Evolutionary conservation across 2,329 filamentous ascomycete species (phyloP), one percentile per base, ranked within the genome.

Genomic region (Pseudogymnoascus pannorum): DNA sequence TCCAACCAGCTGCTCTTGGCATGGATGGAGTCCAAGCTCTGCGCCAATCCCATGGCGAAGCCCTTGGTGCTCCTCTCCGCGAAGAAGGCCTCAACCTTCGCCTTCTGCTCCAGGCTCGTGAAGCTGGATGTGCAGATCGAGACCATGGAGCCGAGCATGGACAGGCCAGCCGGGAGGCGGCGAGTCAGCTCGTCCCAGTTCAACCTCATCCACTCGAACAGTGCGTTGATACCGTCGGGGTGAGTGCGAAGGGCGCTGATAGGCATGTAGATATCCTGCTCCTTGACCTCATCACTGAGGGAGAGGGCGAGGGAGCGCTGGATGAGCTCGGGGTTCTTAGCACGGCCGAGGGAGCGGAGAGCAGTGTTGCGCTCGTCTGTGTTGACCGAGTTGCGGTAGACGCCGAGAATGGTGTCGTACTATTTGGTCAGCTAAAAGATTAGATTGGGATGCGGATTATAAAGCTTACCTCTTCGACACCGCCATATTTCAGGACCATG

Each of bases 211-310:
- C 91, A 97, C 16, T 74, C 75, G 82, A 89, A 97, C 62, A 96
- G 81, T 6, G 89, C 89, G 62, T 89, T 79, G 61, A 96, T 88
- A 67, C 93, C 93, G 44, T 86, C 85, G 6, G 85, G 78, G 72
- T 95, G 91, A 60, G 83, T 84, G 62, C 92, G 85, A 26, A 97
- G 82, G 6, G 89, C 89, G 33, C 85, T 84, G 38, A 94, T 83
- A 1, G 93, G 92, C 72, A 96, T 86, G 77, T 96, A 97, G 66
- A 97, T 87, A 74, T 97, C 93, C 75, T 97, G 93, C 66, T 89
- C 91, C 79, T 95, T 96, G 75, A 97, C 88, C 67, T 96, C 88
- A 64, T 87, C 85, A 72, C 86, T 85, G 62, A 92, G 81, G 31
- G 92, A 81, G 65, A 97, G 79, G 29, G 79, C 82, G 12, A 97